These are phyloP conservation scores for Pugionium dolabratum DNA, from an alignment of 345 rosid species.

Conservation along the genomic window DNA sequence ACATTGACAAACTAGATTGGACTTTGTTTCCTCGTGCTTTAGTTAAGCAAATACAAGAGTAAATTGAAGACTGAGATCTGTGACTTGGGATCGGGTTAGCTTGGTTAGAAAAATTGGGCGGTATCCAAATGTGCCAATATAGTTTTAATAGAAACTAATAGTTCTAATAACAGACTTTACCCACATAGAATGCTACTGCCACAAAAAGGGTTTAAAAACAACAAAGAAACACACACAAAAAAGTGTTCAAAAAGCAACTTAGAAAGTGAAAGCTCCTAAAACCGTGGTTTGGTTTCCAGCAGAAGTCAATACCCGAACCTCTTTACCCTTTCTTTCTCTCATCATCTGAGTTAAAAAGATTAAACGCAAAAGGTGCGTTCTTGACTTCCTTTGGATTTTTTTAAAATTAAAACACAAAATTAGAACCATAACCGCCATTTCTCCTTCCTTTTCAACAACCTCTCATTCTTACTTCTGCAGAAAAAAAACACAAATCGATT, in stretches of 20 bases:
- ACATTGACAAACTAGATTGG: too few species aligned
- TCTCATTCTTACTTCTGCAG: conserved; percentile 20
- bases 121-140: too few species aligned
- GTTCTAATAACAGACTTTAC: background rate
- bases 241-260: background rate
- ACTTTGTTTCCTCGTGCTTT: too few species aligned
- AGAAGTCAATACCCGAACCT: conserved; percentile 93
- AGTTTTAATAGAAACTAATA: too few species aligned
- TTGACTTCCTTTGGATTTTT: conserved; percentile 64
- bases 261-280: background rate
- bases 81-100: too few species aligned
- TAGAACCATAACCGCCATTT: conserved; percentile 18
- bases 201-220: too few species aligned
- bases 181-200: too few species aligned
- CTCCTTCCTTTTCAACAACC: background rate
- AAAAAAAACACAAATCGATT: background rate
- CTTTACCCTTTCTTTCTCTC: conserved; percentile 35
- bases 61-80: too few species aligned
- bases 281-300: conserved; percentile 32
- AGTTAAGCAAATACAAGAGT: too few species aligned
- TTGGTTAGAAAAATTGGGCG: too few species aligned
- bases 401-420: conserved; percentile 16
- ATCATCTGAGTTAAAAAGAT: conserved; percentile 33
- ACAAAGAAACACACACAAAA: too few species aligned
- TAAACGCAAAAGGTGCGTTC: conserved; percentile 78